Evolutionary conservation across 1,284 basidiomycete species (phyloP).

Genomic region (Polyporus tsugae): DNA sequence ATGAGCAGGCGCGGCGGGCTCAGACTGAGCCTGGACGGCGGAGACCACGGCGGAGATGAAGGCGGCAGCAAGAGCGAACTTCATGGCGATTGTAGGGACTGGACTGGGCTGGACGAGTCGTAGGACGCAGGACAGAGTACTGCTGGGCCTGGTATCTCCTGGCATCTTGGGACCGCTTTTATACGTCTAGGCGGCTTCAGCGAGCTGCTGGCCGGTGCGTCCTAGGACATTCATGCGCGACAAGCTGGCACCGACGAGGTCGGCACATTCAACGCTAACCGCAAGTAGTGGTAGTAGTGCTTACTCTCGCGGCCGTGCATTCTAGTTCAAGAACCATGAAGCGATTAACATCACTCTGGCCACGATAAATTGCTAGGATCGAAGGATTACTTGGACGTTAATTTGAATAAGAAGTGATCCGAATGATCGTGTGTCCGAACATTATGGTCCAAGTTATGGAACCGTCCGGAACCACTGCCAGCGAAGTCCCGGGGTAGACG

Average conservation of each 20-base stretch:
- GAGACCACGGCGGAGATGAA: conserved; percentile 6
- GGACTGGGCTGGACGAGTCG: neutral
- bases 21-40: conserved; percentile 20
- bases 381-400: neutral
- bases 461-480: too few species aligned
- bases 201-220: neutral
- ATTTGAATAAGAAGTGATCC: neutral
- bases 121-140: neutral
- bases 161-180: neutral
- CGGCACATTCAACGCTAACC: neutral
- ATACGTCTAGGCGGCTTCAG: neutral
- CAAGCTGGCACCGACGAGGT: neutral
- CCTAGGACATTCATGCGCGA: neutral
- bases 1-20: neutral
- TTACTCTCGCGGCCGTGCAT: neutral
- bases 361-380: neutral
- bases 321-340: neutral
- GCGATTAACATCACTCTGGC: neutral
- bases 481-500: too few species aligned
- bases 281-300: neutral
- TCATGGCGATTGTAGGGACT: conserved; percentile 5
- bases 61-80: conserved; percentile 8
- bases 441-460: too few species aligned
- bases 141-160: neutral
- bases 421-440: neutral